Evolutionary conservation across 306 rosid genomes (phyloP).

Genomic region (Alnus rubra): DNA sequence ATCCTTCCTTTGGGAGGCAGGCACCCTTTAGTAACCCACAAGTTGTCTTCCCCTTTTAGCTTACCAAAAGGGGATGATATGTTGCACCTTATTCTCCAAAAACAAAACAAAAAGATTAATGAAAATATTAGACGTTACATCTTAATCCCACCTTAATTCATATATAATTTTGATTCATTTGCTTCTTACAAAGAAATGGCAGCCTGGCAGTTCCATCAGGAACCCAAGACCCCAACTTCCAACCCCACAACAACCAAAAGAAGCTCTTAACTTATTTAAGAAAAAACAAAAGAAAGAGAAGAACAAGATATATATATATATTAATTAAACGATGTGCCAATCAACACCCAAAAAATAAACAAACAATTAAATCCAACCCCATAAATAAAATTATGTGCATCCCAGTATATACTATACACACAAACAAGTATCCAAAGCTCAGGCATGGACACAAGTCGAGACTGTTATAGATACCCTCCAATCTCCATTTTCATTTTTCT

Average conservation of each 20-base stretch:
- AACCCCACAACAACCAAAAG: constrained; percentile 11
- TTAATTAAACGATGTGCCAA: constrained; percentile 9
- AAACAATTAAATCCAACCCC: constrained; percentile 33
- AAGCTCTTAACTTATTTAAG: too few relatives aligned
- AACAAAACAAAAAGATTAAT: neutral
- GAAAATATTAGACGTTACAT: constrained; percentile 2
- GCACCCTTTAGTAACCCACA: constrained; percentile 14
- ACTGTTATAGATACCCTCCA: constrained; percentile 4
- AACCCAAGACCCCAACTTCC: constrained; percentile 27
- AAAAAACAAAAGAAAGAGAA: neutral
- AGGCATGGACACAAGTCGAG: constrained; percentile 17
- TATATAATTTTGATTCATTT: neutral
- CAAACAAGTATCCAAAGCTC: constrained; percentile 32
- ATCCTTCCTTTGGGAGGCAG: constrained; percentile 30
- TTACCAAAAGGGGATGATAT: constrained; percentile 35
- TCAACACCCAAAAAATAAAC: constrained; percentile 25
- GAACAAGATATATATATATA: neutral
- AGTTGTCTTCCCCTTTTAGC: constrained; percentile 20
- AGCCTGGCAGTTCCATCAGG: constrained; percentile 21
- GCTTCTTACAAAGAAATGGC: neutral
- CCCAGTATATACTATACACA: constrained; percentile 18
- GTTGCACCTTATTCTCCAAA: constrained; percentile 34
- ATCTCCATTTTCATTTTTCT: neutral
- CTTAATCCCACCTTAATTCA: neutral
- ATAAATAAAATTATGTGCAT: constrained; percentile 21